Base-by-base conservation (phyloP, 768 basidiomycete species). In the Kwoniella dejecticola region DNA sequence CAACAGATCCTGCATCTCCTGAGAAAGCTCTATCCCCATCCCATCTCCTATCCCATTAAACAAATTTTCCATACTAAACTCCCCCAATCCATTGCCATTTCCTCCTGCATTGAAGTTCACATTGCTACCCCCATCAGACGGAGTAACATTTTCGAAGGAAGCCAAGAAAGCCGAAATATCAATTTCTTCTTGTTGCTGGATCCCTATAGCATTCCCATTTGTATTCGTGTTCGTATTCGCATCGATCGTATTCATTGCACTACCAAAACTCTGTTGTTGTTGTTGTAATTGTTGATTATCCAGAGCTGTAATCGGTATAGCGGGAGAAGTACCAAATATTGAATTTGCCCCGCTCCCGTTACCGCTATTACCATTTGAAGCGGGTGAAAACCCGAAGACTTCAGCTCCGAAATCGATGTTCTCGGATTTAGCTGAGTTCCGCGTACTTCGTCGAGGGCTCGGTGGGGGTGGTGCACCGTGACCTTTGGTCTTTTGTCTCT, bases 1-100 rank as follows among this genome's bases (percentile, higher is more conserved):
- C 29, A 74, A 23, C 5, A 71, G 49, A 53, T 71, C 69, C 62
- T 68, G 67, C 53, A 69, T 65, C 23, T 70, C 71, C 38, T 70
- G 50, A 57, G 49, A 52, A n/a, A 62, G 31, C 21, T 58, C 62
- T 7, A 68, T 52, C 11, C 48, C 60, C 29, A 46, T 50, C 5
- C 52, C 67, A 13, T 49, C 60, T 29, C 52, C 62, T 19, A 54
- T 12, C 7, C 56, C 54, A 8, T 60, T 62, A 24, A 69, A 66
- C 30, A 70, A 53, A 49, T 30, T 48, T 47, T 58, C 54, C 5
- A 62, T 33, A 52, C 57, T 62, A 44, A 58, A 52, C 1, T 47
- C 49, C 7, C 56, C 49, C 2, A n/a, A 21, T 24, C 23, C 45
- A 6, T 17, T 40, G 26, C 23, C n/a, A n/a, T n/a, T n/a, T 15